These are phyloP conservation scores for Aspergillus melleus DNA, from an alignment of 2,329 filamentous ascomycete species.

Conservation along the genomic window DNA sequence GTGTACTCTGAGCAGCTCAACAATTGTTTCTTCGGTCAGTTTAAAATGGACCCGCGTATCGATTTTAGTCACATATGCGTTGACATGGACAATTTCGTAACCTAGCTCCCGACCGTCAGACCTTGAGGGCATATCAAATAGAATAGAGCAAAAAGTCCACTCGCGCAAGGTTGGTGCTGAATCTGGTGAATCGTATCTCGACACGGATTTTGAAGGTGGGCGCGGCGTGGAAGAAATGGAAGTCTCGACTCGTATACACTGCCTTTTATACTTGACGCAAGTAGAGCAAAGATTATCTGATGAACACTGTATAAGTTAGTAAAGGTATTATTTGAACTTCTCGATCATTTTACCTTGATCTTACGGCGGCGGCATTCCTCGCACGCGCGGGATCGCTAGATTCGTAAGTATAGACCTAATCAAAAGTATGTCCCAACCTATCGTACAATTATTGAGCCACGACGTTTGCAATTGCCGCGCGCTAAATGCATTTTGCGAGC, in stretches of 20 bases:
- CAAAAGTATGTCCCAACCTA: not conserved
- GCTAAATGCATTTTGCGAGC: not conserved
- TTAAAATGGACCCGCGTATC: not conserved
- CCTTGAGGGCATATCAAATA: no score
- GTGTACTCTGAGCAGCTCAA: not conserved
- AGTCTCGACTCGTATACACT: not conserved
- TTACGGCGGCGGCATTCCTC: not conserved
- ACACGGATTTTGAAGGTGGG: not conserved
- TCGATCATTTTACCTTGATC: not conserved
- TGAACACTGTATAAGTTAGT: not conserved
- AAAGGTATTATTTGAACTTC: not conserved
- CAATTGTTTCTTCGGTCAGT: not conserved
- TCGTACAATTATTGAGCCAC: not conserved
- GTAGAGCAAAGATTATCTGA: no score
- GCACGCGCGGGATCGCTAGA: not conserved
- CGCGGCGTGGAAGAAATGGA: not conserved
- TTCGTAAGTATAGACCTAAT: not conserved
- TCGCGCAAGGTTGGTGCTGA: not conserved
- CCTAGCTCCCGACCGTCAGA: not conserved
- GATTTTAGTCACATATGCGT: not conserved
- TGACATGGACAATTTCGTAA: not conserved
- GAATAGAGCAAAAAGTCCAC: not conserved
- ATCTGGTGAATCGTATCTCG: not conserved
- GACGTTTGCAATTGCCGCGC: not conserved
- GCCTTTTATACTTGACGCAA: no score